A percentile compares a stretch with the other conserved stretches of the same genome.
Evolutionary conservation across 1,284 basidiomycete genomes (phyloP).

Genomic region (Irpex sp.): DNA sequence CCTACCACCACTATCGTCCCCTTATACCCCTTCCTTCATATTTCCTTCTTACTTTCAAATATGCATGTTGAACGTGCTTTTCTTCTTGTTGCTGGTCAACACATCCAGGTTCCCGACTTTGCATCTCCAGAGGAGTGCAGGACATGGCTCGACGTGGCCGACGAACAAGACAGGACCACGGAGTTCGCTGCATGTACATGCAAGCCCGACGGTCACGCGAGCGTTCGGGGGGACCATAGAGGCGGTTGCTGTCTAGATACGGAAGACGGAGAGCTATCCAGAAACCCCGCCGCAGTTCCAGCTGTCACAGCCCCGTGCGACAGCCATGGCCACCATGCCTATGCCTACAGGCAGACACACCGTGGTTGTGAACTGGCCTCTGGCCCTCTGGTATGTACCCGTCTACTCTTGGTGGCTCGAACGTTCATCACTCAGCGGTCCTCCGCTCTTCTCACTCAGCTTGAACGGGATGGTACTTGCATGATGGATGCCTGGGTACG

Average conservation of each 20-base stretch:
- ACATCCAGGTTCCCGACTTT: not conserved
- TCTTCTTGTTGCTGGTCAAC: not conserved
- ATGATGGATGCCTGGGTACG: constrained; percentile 10
- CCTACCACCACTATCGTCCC: not conserved
- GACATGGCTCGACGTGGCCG: not conserved
- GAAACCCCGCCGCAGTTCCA: not conserved
- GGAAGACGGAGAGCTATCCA: not conserved
- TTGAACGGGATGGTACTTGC: constrained; percentile 9
- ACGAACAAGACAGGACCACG: not conserved
- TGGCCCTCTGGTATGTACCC: constrained; percentile 6
- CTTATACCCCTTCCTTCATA: not conserved
- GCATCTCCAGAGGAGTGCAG: not conserved
- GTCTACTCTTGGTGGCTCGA: not conserved
- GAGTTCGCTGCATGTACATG: not conserved
- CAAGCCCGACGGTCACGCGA: not conserved
- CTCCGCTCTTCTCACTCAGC: not conserved
- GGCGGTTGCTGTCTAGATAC: not conserved
- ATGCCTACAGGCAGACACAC: constrained; percentile 1
- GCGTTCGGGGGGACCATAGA: not conserved
- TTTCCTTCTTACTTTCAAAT: not conserved
- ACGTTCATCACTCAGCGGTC: not conserved
- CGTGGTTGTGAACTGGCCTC: constrained; percentile 5
- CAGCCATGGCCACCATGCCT: constrained; percentile 1
- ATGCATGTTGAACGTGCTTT: constrained; percentile 1
- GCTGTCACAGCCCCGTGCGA: not conserved